phyloP scores from a whole-genome alignment of 148 eudicot species.

The Vaccinium myrtillus region DNA sequence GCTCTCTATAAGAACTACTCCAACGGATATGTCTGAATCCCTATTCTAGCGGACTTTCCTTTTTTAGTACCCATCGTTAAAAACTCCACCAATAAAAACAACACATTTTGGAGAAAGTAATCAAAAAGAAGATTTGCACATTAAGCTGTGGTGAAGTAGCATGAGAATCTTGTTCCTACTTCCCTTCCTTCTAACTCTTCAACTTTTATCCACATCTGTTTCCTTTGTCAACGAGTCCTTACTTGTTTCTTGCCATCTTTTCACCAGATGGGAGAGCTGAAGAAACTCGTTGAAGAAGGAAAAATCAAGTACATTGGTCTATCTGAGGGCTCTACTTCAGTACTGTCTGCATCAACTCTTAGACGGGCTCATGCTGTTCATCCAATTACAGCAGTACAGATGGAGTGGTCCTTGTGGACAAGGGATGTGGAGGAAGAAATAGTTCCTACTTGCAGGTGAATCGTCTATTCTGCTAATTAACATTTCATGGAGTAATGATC shows the following conservation, averaged over 20 bases:
- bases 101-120: too few species aligned
- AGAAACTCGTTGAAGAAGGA: conserved; percentile 25
- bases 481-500: not conserved
- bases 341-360: conserved; percentile 3
- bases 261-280: conserved; percentile 23
- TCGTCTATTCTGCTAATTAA: not conserved
- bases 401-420: conserved; percentile 28
- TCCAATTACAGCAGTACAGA: conserved; percentile 20
- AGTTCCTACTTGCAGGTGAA: conserved; percentile 25
- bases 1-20: not conserved
- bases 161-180: not conserved
- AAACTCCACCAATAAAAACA: not conserved
- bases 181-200: not conserved
- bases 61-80: not conserved
- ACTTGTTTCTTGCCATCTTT: not conserved
- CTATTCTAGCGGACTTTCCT: not conserved
- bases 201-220: not conserved
- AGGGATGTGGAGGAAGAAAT: conserved; percentile 22
- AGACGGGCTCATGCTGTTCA: conserved; percentile 26
- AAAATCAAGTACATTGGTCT: conserved; percentile 23
- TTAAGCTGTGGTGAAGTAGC: too few species aligned
- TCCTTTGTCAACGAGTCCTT: not conserved
- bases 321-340: conserved; percentile 21
- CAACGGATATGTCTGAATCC: not conserved
- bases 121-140: too few species aligned